phyloP scores from a whole-genome alignment of 768 basidiomycete genomes.

The Leccinum longicurvipes region DNA sequence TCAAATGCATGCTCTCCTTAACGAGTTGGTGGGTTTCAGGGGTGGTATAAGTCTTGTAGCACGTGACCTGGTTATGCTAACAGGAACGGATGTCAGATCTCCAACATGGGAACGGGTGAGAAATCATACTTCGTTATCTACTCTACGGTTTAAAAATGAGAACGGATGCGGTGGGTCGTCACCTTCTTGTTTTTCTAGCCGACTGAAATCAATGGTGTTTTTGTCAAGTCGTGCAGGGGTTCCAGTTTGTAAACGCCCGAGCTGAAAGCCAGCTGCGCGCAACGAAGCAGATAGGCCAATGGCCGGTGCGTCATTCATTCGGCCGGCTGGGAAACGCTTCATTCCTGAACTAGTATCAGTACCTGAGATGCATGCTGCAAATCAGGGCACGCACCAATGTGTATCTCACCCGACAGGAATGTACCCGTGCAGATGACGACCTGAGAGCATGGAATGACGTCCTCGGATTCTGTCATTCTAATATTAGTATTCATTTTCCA shows the following conservation, averaged over 20 bases:
- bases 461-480: slow-evolving; percentile 57
- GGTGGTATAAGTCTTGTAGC: slow-evolving; percentile 73
- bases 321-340: slow-evolving; percentile 74
- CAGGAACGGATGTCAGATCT: not conserved
- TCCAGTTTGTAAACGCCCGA: slow-evolving; percentile 81
- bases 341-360: slow-evolving; percentile 41
- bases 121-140: slow-evolving; percentile 63
- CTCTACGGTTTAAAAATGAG: slow-evolving; percentile 64
- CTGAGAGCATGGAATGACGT: slow-evolving; percentile 70
- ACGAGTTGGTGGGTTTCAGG: slow-evolving; percentile 72
- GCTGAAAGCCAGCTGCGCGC: slow-evolving; percentile 68
- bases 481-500: not conserved
- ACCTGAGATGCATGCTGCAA: not conserved
- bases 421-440: slow-evolving; percentile 91
- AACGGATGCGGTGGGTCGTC: slow-evolving; percentile 68
- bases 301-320: slow-evolving; percentile 69
- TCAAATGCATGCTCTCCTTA: slow-evolving; percentile 68
- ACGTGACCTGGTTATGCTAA: slow-evolving; percentile 70
- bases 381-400: slow-evolving; percentile 56
- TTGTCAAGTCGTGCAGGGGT: slow-evolving; percentile 80
- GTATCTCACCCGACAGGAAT: slow-evolving; percentile 88
- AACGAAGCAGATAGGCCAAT: slow-evolving; percentile 76
- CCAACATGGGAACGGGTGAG: not conserved
- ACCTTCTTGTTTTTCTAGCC: slow-evolving; percentile 61
- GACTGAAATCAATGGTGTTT: slow-evolving; percentile 65